Evolutionary conservation across 192 early-diverging fungal genomes (phyloP).

Genomic region (Coemansia sp.): DNA sequence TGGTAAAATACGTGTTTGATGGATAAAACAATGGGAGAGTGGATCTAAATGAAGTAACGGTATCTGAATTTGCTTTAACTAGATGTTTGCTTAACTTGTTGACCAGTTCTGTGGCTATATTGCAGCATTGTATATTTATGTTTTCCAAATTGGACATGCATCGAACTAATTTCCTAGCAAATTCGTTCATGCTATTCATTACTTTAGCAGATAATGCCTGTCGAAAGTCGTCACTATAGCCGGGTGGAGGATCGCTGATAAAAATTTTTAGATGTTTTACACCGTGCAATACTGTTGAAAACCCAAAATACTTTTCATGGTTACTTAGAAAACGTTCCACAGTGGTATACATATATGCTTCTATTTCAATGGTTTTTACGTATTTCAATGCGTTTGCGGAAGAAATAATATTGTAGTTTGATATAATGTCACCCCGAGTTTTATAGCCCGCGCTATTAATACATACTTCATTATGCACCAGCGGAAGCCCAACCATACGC

Average conservation of each 20-base stretch:
- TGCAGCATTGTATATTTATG: background rate
- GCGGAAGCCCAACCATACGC: background rate
- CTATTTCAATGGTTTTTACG: background rate
- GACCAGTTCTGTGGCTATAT: background rate
- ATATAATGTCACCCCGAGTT: background rate
- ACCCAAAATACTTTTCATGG: background rate
- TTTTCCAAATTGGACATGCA: too few species aligned
- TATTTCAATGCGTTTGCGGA: background rate
- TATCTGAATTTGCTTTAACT: background rate
- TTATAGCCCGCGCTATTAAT: background rate
- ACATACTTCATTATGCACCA: background rate
- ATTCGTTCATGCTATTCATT: too few species aligned
- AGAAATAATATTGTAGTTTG: background rate
- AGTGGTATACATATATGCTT: background rate
- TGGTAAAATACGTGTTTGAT: background rate
- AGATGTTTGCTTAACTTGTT: background rate
- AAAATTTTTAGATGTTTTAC: background rate
- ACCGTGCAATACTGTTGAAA: background rate
- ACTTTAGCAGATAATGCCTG: too few species aligned
- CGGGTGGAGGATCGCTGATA: background rate
- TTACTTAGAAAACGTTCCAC: background rate
- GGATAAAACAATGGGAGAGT: background rate
- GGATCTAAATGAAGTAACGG: background rate
- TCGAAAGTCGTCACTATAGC: background rate
- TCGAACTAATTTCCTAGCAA: background rate